phyloP scores from a whole-genome alignment of 805 yeast species.

The Teunomyces stri region DNA sequence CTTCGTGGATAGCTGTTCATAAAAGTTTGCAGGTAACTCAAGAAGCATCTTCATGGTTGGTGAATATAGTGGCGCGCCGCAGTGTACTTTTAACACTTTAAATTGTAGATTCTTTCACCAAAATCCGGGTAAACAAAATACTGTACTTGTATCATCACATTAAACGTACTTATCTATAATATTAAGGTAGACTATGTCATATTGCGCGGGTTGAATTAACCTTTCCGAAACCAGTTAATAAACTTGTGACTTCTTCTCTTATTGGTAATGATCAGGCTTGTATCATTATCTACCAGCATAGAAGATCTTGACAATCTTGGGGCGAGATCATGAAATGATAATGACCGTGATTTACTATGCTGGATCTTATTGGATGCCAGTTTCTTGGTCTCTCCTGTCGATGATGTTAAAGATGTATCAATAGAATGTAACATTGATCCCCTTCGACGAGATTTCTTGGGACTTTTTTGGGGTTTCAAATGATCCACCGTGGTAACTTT shows the following conservation, averaged over 20 bases:
- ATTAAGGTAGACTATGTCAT: not conserved
- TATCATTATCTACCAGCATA: conserved; percentile 5
- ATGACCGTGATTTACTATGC: conserved; percentile 22
- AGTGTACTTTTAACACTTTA: no score
- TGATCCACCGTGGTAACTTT: not conserved
- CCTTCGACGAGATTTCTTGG: not conserved
- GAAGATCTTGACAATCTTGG: conserved; percentile 14
- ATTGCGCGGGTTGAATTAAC: conserved; percentile 1
- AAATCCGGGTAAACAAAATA: not conserved
- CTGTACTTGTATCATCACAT: not conserved
- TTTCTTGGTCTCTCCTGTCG: not conserved
- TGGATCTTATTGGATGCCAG: not conserved
- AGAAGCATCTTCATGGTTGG: conserved; percentile 14
- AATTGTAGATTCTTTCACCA: not conserved
- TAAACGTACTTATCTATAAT: conserved; percentile 1
- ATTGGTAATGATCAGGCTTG: conserved; percentile 8
- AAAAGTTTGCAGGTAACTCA: conserved; percentile 39
- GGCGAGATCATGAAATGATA: conserved; percentile 19
- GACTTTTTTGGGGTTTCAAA: not conserved
- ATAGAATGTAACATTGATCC: conserved; percentile 10
- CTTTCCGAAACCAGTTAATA: conserved; percentile 24
- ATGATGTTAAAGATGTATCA: conserved; percentile 7
- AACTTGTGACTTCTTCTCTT: conserved; percentile 18
- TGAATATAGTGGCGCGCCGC: no score
- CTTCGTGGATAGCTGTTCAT: conserved; percentile 29